A percentile compares a stretch with the other conserved stretches of the same genome.
phyloP scores from a whole-genome alignment of 768 basidiomycete genomes.

The Jaapia argillacea region DNA sequence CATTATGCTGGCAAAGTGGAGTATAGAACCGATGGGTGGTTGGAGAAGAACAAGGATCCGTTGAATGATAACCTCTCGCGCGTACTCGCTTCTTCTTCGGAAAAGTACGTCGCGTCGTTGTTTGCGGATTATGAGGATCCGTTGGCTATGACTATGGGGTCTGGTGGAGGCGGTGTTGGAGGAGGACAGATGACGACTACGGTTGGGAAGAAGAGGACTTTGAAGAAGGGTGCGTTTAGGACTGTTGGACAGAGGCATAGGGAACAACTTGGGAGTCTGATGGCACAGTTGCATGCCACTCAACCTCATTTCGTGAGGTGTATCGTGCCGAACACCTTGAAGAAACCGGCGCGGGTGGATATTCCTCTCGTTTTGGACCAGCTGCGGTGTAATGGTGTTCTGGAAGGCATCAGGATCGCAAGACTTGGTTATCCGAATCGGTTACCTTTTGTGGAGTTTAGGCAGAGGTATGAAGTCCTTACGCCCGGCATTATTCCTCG shows the following conservation, averaged over 20 bases:
- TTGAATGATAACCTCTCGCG: constrained; percentile 92
- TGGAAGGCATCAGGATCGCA: constrained; percentile 97
- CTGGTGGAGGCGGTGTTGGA: constrained; percentile 23
- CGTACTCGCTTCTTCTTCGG: constrained; percentile 73
- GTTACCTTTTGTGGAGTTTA: constrained; percentile 94
- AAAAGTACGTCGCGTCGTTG: constrained; percentile 71
- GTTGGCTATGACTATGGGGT: constrained; percentile 17
- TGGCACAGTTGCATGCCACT: constrained; percentile 85
- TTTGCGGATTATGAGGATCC: constrained; percentile 74
- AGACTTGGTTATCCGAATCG: constrained; percentile 96
- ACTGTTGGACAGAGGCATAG: constrained; percentile 94
- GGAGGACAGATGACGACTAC: constrained; percentile 34
- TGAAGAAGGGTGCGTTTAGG: constrained; percentile 95
- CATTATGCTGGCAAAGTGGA: constrained; percentile 98
- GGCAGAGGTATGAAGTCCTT: constrained; percentile 92
- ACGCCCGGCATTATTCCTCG: constrained; percentile 88
- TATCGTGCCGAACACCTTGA: constrained; percentile 89
- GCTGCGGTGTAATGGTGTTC: constrained; percentile 94
- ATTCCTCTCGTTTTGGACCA: constrained; percentile 95
- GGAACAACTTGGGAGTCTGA: constrained; percentile 86
- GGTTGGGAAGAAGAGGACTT: constrained; percentile 52
- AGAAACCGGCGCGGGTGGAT: constrained; percentile 87
- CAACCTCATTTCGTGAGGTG: constrained; percentile 98
- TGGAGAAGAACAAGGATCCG: constrained; percentile 99
- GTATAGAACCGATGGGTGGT: constrained; percentile 92